Base-by-base conservation (phyloP, 352 stramenopile species). In the Globisporangium megalacanthum region DNA sequence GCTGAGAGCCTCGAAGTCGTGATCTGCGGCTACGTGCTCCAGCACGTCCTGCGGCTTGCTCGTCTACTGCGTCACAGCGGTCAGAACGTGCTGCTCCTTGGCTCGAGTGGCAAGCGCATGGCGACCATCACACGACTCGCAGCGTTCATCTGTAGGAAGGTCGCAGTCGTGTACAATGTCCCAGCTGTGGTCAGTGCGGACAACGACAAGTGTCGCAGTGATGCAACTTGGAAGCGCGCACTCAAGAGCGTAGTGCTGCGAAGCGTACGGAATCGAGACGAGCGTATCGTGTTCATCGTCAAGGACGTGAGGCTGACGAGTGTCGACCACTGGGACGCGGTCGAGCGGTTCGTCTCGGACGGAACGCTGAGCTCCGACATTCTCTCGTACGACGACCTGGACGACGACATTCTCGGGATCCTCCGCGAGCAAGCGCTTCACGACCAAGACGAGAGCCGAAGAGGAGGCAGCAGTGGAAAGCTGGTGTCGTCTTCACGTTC, bases 331-430 rank as follows among this genome's bases (percentile, higher is more conserved):
- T 86, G 87, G 22, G 73, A 62, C 9, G 54, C 64, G 13, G 37
- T 90, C 14, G 75, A 86, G 59, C 61, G 65, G 19, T 79, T 83
- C 49, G 56, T 90, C 4, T 70, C 66, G 17, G 79, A 74, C 0
- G 55, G 64, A 25, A 70, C 64, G 25, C 39, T 83, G 3, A 62
- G 65, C 2, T 60, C 64, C 1, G 70, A 88, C 5, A 55, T 88
- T 2, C 55, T 92, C 13, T 37, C 68, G 6, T 72, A 83, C 48
- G 74, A 77, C 17, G 76, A 90, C 46, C 60, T 92, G 19, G 69
- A 82, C 29, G 73, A 79, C 1, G 47, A 72, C 5, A 59, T 86
- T 3, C 31, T 86, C 10, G 42, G 60, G 3, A 56, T 60, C 19
- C 48, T 90, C 3, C 72, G 74, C 8, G 62, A 79, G 29, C 68